Evolutionary conservation across 2,329 filamentous ascomycete genomes (phyloP).

Genomic region (Aspergillus nomiae): DNA sequence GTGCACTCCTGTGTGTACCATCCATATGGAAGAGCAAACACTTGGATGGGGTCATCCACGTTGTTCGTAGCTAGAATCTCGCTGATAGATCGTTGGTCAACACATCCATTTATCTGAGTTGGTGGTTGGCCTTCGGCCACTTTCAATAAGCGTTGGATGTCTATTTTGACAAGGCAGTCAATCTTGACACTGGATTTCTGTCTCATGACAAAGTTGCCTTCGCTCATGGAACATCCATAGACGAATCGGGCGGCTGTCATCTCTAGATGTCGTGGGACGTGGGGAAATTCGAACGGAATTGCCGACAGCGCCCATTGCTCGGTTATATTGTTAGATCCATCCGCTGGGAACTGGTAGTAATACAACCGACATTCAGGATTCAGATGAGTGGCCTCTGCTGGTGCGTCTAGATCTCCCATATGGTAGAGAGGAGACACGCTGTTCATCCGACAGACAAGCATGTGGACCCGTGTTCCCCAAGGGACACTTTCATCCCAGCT

Average conservation of each 20-base stretch:
- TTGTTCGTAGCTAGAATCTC: conserved; percentile 54
- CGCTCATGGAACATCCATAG: conserved; percentile 65
- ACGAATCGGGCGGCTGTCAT: conserved; percentile 64
- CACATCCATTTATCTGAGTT: conserved; percentile 59
- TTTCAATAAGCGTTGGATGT: conserved; percentile 34
- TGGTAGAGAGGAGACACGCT: conserved; percentile 66
- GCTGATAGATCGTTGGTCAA: conserved; percentile 59
- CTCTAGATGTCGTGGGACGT: conserved; percentile 54
- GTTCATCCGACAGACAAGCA: conserved; percentile 68
- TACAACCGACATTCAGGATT: conserved; percentile 64
- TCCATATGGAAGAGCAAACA: conserved; percentile 62
- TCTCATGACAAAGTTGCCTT: conserved; percentile 12
- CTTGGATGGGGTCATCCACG: conserved; percentile 58
- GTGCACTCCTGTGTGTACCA: conserved; percentile 69
- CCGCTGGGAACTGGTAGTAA: conserved; percentile 61
- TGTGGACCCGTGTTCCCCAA: conserved; percentile 54
- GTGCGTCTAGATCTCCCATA: conserved; percentile 63
- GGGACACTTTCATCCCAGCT: conserved; percentile 61
- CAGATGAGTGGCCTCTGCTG: conserved; percentile 52
- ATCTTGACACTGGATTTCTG: conserved; percentile 9
- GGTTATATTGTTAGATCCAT: conserved; percentile 44
- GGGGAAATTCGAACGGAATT: conserved; percentile 70
- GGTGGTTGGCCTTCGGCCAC: conserved; percentile 52
- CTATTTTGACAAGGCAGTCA: conserved; percentile 15
- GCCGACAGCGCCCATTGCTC: conserved; percentile 67